Evolutionary conservation across 2,329 filamentous ascomycete species (phyloP).

Genomic region (Penicillium sp.): DNA sequence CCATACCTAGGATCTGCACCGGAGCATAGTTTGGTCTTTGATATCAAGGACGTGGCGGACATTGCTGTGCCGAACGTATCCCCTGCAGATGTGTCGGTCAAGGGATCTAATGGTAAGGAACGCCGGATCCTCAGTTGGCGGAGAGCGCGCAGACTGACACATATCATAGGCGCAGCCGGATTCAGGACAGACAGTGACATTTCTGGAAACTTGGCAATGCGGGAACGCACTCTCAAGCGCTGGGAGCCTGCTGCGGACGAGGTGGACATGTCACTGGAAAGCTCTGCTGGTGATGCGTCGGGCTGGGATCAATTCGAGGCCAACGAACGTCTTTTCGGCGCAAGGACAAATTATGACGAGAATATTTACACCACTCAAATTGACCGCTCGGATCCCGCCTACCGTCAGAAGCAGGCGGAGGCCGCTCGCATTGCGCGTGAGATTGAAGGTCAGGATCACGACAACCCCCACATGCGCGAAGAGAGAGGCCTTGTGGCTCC

Average conservation of each 20-base stretch:
- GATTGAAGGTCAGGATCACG: slow-evolving; percentile 71
- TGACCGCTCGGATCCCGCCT: slow-evolving; percentile 76
- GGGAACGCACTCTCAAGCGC: slow-evolving; percentile 71
- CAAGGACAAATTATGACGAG: slow-evolving; percentile 88
- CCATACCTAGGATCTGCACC: slow-evolving; percentile 43
- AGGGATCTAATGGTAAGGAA: slow-evolving; percentile 54
- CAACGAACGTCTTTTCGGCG: slow-evolving; percentile 81
- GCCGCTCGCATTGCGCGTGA: slow-evolving; percentile 83
- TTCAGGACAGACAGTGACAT: slow-evolving; percentile 90
- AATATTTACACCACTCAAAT: slow-evolving; percentile 91
- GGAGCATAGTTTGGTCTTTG: slow-evolving; percentile 55
- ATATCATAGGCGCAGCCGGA: slow-evolving; percentile 56
- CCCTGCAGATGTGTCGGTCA: slow-evolving; percentile 49
- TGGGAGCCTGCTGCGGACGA: slow-evolving; percentile 69
- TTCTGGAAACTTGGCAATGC: slow-evolving; percentile 64
- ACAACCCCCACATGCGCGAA: slow-evolving; percentile 81
- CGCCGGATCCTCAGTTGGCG: not conserved
- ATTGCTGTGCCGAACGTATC: slow-evolving; percentile 53
- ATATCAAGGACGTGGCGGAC: slow-evolving; percentile 57
- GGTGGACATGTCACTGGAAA: slow-evolving; percentile 68
- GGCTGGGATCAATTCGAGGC: slow-evolving; percentile 91
- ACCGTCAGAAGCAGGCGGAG: slow-evolving; percentile 69
- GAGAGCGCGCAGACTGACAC: not conserved
- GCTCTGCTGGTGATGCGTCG: slow-evolving; percentile 39
- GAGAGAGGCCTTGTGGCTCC: slow-evolving; percentile 69